Evolutionary conservation across 805 yeast species (phyloP), one percentile per base, ranked within the genome.

Genomic region (Candida andamanensis): DNA sequence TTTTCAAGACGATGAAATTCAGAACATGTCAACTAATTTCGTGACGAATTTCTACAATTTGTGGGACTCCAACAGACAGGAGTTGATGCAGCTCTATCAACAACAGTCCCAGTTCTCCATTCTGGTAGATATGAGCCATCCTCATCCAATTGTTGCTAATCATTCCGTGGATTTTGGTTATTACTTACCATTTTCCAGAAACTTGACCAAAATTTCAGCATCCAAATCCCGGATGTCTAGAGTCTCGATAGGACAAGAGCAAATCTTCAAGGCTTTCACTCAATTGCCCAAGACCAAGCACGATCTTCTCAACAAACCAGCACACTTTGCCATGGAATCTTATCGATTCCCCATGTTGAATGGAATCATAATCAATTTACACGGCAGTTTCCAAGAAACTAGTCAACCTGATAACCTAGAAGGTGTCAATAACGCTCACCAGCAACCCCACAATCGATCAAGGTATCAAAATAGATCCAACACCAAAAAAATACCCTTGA

Each of bases 91-190:
- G 26, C 63, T 92, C 18, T 92, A 92, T 53, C 85, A 92, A 32
- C 73, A 74, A 29, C 82, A 80, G 47, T 85, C 97, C 0, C 85
- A 82, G 50, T 90, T 92, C 47, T 87, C 97, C 0, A 52, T 82
- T 33, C 81, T 84, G 39, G 76, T 80, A 15, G 94, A 86, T 57
- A 64, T 85, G 1, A 62, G 78, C 0, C 80, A 81, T 27, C 90
- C 95, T 6, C 66, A 72, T 32, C 19, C 37, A 10, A 25, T 49
- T 24, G 44, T 46, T 10, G 37, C 24, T 20, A 24, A 43, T 15
- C 36, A 31, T 19, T 35, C 22, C 19, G 35, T 53, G 32, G 50
- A 49, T 13, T 82, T 84, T 67, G 80, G 82, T 12, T 70, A 74
- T 46, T 89, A 87, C 54, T 58, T 83, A 6, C 71, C 82, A 3